Base-by-base conservation (phyloP, 2,329 filamentous ascomycete genomes). In the Penicillium sp. region DNA sequence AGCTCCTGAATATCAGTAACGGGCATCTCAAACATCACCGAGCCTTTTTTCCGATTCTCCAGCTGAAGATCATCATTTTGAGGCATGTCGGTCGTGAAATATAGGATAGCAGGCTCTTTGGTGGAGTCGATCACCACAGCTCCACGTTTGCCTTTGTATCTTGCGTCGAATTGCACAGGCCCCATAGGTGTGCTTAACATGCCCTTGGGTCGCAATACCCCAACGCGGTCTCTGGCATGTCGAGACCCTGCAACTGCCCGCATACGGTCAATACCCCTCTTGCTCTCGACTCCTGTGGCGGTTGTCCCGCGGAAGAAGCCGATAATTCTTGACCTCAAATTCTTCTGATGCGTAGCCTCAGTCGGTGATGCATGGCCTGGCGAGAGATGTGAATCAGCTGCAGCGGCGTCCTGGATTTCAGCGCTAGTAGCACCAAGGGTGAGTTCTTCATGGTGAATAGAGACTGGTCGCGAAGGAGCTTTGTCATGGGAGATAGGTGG, bases 261-360 rank as follows among this genome's bases (percentile, higher is more conserved):
- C 8, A 84, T 68, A 18, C 76, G 79, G 60, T 92, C 85, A 1
- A 82, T 77, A 1, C 78, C 79, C 8, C 89, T 73, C 8, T 80
- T 77, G 0, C 84, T 81, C 48, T 84, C 75, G n/a, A 92, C 77
- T 8, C 77, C 76, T 3, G 80, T 82, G 51, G 83, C 85, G 10
- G 84, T 77, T 0, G 78, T 81, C 16, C 74, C 70, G 49, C 82
- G 84, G 67, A 92, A 77, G 49, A 85, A 75, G 33, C 70, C 71
- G 31, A 90, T 58, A 23, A 75, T 68, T 42, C 74, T 69, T 9
- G 67, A 66, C 28, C 61, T 55, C 28, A 65, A 58, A 42, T 71
- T 72, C 16, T 55, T 60, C 42, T 50, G 53, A 16, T 45, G 39
- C 9, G 28, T 6, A 9, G 3, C 9, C 22, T 15, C 5, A 6